Evolutionary conservation across 1,284 basidiomycete species (phyloP), one percentile per base, ranked within the genome.

Genomic region (Cutaneotrichosporon mucoides): DNA sequence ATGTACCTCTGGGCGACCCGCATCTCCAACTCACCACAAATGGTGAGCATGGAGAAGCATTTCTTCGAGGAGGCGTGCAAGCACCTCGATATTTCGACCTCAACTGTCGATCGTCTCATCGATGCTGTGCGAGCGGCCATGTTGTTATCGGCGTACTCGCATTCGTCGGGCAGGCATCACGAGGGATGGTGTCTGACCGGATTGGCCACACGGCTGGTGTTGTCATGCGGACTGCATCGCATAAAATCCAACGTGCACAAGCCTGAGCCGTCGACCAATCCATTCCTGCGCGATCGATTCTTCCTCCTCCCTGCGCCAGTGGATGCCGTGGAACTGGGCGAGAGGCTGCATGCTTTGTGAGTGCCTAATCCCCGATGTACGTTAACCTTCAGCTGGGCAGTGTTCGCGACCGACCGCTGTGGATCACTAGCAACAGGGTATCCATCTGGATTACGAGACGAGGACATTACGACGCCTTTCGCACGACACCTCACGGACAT

Each of bases 1-100:
- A 76, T 76, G 75, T 76, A 76, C 54, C 66, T 76, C 1, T 76
- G 75, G 75, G 73, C 71, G 3, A 72, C 75, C 5, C 56, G 75
- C 10, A 72, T 76, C 49, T 68, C 70, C 6, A 65, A 70, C 53
- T 63, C 64, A n/a, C 71, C 73, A 0, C 61, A 70, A 11, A 61
- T 64, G 44, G 60, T 65, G 3, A 55, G 60, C 5, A 69, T 70
- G 65, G 73, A 76, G 47, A 58, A 65, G 45, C 65, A 68, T 49
- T 75, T 73, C 54, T 76, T 68, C 61, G 55, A 68, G 2, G 67
- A 67, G n/a, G 66, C 72, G 4, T 67, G 61, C 53, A 62, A 63
- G 46, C 63, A 70, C 34, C 62, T 77, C 13, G 72, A 76, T 49
- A 60, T 66, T 9, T 68, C 70, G 37, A 70, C 61, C 0, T 66